A percentile compares a stretch with the other conserved stretches of the same genome.
These are phyloP conservation scores for Erythrophleum ivorense DNA, from an alignment of 331 rosid species.

Conservation along the genomic window DNA sequence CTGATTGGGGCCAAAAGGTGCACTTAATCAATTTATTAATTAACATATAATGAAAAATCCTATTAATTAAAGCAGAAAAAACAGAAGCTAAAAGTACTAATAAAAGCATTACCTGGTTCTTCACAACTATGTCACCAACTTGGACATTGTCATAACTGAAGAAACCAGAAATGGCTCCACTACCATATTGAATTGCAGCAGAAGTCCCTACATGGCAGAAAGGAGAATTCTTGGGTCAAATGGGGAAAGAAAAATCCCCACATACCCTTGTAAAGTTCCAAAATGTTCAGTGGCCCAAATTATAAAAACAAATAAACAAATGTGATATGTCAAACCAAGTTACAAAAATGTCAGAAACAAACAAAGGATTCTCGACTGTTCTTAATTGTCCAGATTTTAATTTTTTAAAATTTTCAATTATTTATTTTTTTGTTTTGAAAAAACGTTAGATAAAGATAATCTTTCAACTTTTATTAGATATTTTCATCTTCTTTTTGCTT, in stretches of 20 bases:
- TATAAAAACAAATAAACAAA: not conserved
- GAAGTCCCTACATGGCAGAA: constrained; percentile 56
- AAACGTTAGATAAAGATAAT: too few species aligned
- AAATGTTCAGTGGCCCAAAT: not conserved
- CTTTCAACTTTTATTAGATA: too few species aligned
- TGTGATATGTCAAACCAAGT: not conserved
- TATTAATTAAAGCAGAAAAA: not conserved
- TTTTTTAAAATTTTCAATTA: too few species aligned
- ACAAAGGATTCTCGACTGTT: too few species aligned
- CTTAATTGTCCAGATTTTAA: too few species aligned
- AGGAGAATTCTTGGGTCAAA: not conserved
- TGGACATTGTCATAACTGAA: constrained; percentile 69
- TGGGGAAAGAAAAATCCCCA: not conserved
- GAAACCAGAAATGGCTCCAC: constrained; percentile 81
- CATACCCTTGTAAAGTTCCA: not conserved
- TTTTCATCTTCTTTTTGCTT: too few species aligned
- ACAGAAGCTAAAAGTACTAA: not conserved
- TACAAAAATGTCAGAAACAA: not conserved
- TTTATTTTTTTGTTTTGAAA: too few species aligned
- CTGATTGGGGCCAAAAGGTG: constrained; percentile 47
- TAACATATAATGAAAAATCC: constrained; percentile 9
- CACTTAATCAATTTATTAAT: not conserved
- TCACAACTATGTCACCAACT: constrained; percentile 67
- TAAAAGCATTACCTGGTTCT: constrained; percentile 61
- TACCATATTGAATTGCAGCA: constrained; percentile 81